phyloP scores from a whole-genome alignment of 2,329 filamentous ascomycete genomes.

The Gyromitra esculenta region DNA sequence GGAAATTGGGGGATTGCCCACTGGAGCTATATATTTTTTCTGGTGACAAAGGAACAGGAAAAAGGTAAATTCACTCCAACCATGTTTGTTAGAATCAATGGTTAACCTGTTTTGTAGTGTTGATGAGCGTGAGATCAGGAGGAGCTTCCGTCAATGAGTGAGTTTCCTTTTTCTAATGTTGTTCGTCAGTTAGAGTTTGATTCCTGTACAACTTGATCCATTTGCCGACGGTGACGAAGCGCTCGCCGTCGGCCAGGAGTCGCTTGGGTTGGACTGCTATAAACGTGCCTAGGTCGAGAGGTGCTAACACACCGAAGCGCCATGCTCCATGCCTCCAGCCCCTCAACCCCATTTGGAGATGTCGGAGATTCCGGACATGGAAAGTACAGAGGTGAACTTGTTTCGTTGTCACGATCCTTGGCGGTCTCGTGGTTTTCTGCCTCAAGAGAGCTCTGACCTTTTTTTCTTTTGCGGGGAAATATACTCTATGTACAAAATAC shows the following conservation, averaged over 20 bases:
- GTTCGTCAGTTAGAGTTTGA: conserved; percentile 55
- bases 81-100: conserved; percentile 9
- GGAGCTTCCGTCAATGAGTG: conserved; percentile 73
- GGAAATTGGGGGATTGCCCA: conserved; percentile 79
- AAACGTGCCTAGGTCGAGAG: conserved; percentile 24
- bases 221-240: background rate
- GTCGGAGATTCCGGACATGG: conserved; percentile 82
- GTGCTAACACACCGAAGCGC: conserved; percentile 59
- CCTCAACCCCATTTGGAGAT: conserved; percentile 81
- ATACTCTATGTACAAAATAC: conserved; percentile 5
- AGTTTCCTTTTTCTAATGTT: conserved; percentile 66
- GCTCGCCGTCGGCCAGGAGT: conserved; percentile 25
- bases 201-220: conserved; percentile 19
- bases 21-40: conserved; percentile 85
- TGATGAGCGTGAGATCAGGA: conserved; percentile 68
- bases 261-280: conserved; percentile 44
- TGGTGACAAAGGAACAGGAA: conserved; percentile 68
- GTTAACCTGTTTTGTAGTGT: conserved; percentile 19
- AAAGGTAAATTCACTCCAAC: conserved; percentile 65
- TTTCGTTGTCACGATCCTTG: conserved; percentile 48
- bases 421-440: conserved; percentile 28
- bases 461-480: conserved; percentile 44
- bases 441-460: conserved; percentile 36
- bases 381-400: conserved; percentile 74
- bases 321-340: conserved; percentile 75